Evolutionary conservation across 2,329 filamentous ascomycete genomes (phyloP), one percentile per base, ranked within the genome.

Genomic region (Fusarium illudens): DNA sequence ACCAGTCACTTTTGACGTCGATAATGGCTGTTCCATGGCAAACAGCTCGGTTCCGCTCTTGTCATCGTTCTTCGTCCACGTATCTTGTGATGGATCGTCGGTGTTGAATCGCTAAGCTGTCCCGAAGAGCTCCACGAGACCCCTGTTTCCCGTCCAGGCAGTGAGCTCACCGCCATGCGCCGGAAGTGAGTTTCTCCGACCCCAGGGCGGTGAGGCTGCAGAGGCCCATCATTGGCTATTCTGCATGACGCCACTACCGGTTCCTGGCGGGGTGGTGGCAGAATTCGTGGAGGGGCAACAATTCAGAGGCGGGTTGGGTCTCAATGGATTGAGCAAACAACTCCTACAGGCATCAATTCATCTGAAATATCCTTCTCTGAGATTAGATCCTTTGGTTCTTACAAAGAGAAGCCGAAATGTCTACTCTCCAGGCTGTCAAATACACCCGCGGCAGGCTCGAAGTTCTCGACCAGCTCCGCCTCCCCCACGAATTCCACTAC

Each of bases 391-490:
- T n/a, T n/a, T 12, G 20, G 19, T 11, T 25, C 6, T n/a, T 30
- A 9, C 6, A n/a, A 20, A 9, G 4, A 29, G 5, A 12, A 15
- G 4, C 37, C 27, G 67, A 48, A 17, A 87, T 87, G 86, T 83
- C 84, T n/a, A 81, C 80, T 22, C 87, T 96, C 48, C 86, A 94
- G 80, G 92, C 92, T 11, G 93, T 96, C 79, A 89, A 90, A 71
- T 96, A 95, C 79, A 82, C 84, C 57, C 86, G 89, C 53, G 92
- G 92, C 70, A 86, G 86, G 77, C 84, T 96, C 60, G 84, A 92
- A 70, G 92, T 96, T 68, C 86, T 96, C 57, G 92, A 96, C 78
- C 92, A 96, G 81, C 88, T 96, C n/a, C 88, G 89, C 65, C 85
- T 96, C 20, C 92, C 92, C 13, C 92, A 96, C 75, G 88, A 92